Evolutionary conservation across 441 rosid genomes (phyloP), one percentile per base, ranked within the genome.

Genomic region (Breynia disticha): DNA sequence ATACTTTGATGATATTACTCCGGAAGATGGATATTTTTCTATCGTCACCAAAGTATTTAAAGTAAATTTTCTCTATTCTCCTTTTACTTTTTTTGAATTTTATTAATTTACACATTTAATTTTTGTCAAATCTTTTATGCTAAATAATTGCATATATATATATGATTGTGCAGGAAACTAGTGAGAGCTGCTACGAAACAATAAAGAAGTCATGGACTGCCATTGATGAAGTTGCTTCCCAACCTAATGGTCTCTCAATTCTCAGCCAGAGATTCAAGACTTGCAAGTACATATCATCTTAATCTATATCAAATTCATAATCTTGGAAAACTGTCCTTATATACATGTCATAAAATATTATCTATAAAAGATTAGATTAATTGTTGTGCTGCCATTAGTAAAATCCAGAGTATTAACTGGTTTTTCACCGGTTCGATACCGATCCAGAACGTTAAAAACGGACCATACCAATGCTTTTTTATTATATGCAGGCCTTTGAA

Each of bases 201-300:
- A 77, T 83, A 66, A 12, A 35, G 13, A 44, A 63, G 5, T 80
- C 87, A 3, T 83, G 90, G 90, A 39, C 56, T 8, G 79, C 59
- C 60, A 77, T 80, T 17, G 83, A 83, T 14, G 19, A 59, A 44
- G 64, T 77, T 63, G 85, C 90, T 67, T 67, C 81, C 8, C 18
- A 70, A 57, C 63, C 70, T 1, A 48, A 65, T 46, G 90, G 87
- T 28, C 80, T 83, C 13, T 32, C 65, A 28, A 64, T 46, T 41
- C 81, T 83, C 39, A 72, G 77, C 76, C 54, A 54, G 16, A 68
- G 51, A 63, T 81, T 84, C 72, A 76, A 61, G 52, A 75, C 87
- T 48, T 84, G 91, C 91, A 50, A 49, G 84, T 39, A 39, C 32
- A 2, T 24, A 24, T 24, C 32, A n/a, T n/a, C n/a, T n/a, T n/a